These are phyloP conservation scores for Phalaenopsis equestris DNA, from an alignment of 106 monocot species.

Conservation along the genomic window DNA sequence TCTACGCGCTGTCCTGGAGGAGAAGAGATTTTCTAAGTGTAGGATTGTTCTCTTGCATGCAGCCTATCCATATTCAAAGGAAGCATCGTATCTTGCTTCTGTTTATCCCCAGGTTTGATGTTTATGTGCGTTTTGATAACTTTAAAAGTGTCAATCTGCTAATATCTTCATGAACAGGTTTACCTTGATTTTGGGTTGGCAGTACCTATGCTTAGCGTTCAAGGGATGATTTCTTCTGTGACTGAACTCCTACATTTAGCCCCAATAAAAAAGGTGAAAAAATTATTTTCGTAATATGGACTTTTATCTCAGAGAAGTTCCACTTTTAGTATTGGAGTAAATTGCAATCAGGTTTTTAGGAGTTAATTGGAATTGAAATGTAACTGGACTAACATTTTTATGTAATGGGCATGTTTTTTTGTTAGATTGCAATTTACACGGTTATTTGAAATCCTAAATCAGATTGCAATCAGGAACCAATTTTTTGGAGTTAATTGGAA, in stretches of 20 bases:
- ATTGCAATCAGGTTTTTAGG: not conserved
- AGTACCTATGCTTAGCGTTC: constrained; percentile 92
- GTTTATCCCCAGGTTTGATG: constrained; percentile 82
- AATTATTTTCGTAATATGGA: not conserved
- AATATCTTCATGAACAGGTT: constrained; percentile 37
- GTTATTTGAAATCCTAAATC: not conserved
- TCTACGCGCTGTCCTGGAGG: constrained; percentile 78
- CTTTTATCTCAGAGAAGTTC: not conserved
- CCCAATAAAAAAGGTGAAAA: constrained; percentile 76
- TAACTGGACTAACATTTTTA: not conserved
- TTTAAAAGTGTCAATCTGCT: constrained; percentile 10
- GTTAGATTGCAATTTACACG: not conserved
- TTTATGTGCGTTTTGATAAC: not conserved
- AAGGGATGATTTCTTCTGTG: constrained; percentile 86
- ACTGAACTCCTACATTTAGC: constrained; percentile 89
- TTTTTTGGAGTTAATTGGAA: not conserved
- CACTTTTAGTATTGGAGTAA: not conserved
- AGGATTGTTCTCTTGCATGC: constrained; percentile 91
- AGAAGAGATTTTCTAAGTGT: constrained; percentile 63
- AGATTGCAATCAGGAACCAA: not conserved
- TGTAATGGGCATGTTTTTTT: not conserved
- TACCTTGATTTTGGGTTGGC: constrained; percentile 98
- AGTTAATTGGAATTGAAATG: not conserved
- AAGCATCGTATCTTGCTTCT: constrained; percentile 98
- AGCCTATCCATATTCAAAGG: constrained; percentile 94